phyloP scores from a whole-genome alignment of 75 land plant genomes.

The Selaginella tamariscina region DNA sequence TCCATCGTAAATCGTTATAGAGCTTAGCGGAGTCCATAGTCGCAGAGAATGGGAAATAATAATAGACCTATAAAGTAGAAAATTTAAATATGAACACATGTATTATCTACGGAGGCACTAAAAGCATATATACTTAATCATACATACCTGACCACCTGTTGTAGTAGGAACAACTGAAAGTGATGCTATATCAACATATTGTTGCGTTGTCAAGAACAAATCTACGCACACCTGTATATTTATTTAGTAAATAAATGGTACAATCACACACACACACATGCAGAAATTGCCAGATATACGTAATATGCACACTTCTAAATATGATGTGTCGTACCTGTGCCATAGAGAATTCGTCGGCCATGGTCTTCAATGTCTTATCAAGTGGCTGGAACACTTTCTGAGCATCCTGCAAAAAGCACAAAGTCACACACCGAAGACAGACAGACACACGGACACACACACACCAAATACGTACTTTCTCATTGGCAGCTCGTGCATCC shows the following conservation, averaged over 20 bases:
- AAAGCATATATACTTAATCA: not conserved
- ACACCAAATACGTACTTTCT: slow-evolving; percentile 37
- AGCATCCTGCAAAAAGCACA: slow-evolving; percentile 43
- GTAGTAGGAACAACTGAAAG: slow-evolving; percentile 80
- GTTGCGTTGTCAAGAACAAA: slow-evolving; percentile 69
- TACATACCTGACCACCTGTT: slow-evolving; percentile 92
- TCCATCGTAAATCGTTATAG: slow-evolving; percentile 98
- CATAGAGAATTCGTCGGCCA: slow-evolving; percentile 93
- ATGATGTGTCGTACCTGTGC: slow-evolving; percentile 48
- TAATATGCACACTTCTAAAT: not conserved
- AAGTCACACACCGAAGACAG: too few relatives aligned
- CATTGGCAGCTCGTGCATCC: slow-evolving; percentile 59
- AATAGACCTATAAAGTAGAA: slow-evolving; percentile 46
- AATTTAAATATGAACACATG: too few relatives aligned
- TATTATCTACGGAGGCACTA: too few relatives aligned
- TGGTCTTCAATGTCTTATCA: slow-evolving; percentile 76
- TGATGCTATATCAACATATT: slow-evolving; percentile 84
- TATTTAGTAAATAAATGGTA: slow-evolving; percentile 5
- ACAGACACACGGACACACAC: too few relatives aligned
- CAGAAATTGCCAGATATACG: not conserved
- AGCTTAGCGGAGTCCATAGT: slow-evolving; percentile 83
- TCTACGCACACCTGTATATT: slow-evolving; percentile 87
- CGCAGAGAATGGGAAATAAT: slow-evolving; percentile 79
- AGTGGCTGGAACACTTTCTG: slow-evolving; percentile 76
- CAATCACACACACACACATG: not conserved